phyloP scores from a whole-genome alignment of 2,329 filamentous ascomycete genomes.

The Fonsecaea erecta region DNA sequence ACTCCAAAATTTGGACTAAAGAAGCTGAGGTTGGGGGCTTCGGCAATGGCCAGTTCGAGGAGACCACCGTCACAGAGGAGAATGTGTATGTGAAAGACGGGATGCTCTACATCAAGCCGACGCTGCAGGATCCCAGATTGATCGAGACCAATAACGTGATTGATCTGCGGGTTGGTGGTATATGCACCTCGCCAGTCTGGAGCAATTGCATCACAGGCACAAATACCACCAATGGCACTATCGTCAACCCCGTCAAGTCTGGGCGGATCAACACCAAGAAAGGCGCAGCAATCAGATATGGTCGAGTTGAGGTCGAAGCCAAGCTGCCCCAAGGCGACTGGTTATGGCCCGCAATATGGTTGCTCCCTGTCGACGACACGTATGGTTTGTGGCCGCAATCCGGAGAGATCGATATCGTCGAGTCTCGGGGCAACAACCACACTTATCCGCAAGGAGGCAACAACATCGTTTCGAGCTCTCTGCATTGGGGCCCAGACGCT shows the following conservation, averaged over 20 bases:
- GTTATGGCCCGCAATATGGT: conserved; percentile 90
- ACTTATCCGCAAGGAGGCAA: conserved; percentile 77
- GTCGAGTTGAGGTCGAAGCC: conserved; percentile 78
- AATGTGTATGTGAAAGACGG: conserved; percentile 76
- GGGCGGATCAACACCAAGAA: conserved; percentile 77
- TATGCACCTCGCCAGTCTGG: conserved; percentile 67
- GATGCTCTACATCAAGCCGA: conserved; percentile 75
- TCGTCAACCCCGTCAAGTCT: conserved; percentile 78
- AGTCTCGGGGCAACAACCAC: conserved; percentile 81
- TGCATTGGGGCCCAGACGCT: conserved; percentile 80
- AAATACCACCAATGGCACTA: conserved; percentile 76
- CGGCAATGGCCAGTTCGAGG: conserved; percentile 78
- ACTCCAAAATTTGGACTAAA: conserved; percentile 66
- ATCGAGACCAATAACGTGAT: conserved; percentile 70
- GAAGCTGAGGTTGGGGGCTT: conserved; percentile 62
- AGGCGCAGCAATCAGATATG: conserved; percentile 75
- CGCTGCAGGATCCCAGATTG: conserved; percentile 70
- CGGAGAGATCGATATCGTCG: conserved; percentile 82
- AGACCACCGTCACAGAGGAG: conserved; percentile 72
- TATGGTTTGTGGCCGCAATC: conserved; percentile 80
- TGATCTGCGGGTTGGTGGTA: conserved; percentile 68
- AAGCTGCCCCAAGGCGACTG: conserved; percentile 79
- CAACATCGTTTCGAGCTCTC: conserved; percentile 76
- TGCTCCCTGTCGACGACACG: conserved; percentile 73
- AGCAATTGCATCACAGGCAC: conserved; percentile 72